Conservation (phyloP, 192 early-diverging fungal species). For the Coemansia guatemalensis region DNA sequence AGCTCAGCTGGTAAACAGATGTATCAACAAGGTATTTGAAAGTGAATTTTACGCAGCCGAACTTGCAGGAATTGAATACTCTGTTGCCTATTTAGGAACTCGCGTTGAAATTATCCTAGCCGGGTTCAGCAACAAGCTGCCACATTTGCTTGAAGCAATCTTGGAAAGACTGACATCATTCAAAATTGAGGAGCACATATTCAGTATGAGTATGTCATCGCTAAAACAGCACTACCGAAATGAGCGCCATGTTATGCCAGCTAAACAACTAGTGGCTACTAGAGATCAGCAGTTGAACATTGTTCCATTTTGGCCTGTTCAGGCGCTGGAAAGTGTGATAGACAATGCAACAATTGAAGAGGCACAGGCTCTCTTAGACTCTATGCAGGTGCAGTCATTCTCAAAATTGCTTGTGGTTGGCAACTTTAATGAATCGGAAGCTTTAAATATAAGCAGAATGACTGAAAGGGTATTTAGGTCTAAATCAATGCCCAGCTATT, state of each 20-base stretch:
- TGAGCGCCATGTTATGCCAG: neutral
- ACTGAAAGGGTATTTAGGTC: constrained; percentile 58
- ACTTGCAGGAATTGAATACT: constrained; percentile 70
- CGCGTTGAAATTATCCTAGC: constrained; percentile 59
- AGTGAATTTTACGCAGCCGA: constrained; percentile 79
- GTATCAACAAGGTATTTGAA: constrained; percentile 71
- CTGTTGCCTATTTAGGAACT: constrained; percentile 59
- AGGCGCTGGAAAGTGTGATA: constrained; percentile 55
- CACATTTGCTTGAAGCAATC: constrained; percentile 64
- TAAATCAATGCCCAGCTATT: constrained; percentile 47
- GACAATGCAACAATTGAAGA: constrained; percentile 69
- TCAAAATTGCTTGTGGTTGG: constrained; percentile 81
- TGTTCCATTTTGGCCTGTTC: neutral
- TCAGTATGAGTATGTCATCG: neutral
- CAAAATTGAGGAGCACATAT: constrained; percentile 43
- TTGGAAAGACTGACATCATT: constrained; percentile 61
- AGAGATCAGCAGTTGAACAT: neutral
- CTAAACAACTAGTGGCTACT: neutral
- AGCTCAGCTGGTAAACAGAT: constrained; percentile 61
- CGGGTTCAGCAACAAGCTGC: constrained; percentile 86
- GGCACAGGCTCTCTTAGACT: constrained; percentile 68
- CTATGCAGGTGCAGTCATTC: constrained; percentile 62
- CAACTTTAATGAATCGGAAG: constrained; percentile 67
- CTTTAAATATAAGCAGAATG: constrained; percentile 55
- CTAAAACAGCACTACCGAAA: constrained; percentile 2